Evolutionary conservation across 208 protist genomes (phyloP).

Genomic region (Wallacemonas sp.): DNA sequence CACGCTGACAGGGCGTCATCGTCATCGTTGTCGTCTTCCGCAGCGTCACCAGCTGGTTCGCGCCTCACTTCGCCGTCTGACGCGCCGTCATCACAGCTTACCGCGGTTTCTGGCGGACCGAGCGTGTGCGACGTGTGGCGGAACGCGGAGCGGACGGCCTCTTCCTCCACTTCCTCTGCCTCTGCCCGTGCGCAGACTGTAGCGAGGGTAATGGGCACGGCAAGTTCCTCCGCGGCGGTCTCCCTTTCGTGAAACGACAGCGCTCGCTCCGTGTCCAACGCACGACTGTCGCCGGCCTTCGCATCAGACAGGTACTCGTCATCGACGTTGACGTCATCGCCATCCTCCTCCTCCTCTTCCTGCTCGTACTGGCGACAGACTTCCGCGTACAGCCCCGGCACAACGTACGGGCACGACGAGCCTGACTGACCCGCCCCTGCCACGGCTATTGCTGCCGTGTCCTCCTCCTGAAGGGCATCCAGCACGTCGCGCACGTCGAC

Average conservation of each 20-base stretch:
- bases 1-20: background rate
- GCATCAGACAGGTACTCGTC: background rate
- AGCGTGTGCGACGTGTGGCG: no score
- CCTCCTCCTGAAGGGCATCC: background rate
- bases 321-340: background rate
- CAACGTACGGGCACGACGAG: background rate
- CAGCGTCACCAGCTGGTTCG: background rate
- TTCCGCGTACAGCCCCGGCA: background rate
- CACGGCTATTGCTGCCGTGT: background rate
- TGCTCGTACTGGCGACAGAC: background rate
- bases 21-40: background rate
- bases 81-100: no score
- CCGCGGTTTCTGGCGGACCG: no score
- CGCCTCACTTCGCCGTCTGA: background rate
- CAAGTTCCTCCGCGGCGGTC: no score
- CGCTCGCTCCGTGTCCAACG: no score
- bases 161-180: background rate
- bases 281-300: no score
- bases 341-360: background rate
- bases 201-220: no score
- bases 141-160: no score
- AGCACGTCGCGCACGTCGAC: background rate
- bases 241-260: no score
- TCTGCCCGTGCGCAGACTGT: no score
- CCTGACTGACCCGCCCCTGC: background rate